Evolutionary conservation across 2,329 filamentous ascomycete species (phyloP).

Genomic region (Fusarium pseudonygamai): DNA sequence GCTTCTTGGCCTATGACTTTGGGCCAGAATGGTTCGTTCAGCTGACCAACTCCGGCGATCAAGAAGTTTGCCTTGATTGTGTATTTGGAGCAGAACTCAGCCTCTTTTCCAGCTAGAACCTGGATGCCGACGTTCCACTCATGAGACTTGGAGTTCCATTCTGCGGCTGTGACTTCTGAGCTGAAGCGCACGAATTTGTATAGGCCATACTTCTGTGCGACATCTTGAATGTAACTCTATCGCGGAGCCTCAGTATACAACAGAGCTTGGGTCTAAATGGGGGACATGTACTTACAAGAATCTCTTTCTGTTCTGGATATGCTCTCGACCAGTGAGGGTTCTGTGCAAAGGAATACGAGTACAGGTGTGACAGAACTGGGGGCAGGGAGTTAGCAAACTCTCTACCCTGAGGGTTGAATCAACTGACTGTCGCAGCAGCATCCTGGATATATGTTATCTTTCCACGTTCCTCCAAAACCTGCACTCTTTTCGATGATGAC

Average conservation of each 20-base stretch:
- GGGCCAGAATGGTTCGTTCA: background rate
- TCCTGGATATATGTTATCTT: background rate
- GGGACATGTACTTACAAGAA: background rate
- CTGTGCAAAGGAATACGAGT: background rate
- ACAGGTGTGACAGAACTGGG: background rate
- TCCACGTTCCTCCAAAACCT: background rate
- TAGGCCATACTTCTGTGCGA: background rate
- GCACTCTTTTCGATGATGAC: background rate
- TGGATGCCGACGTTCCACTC: background rate
- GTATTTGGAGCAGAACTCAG: fast-evolving
- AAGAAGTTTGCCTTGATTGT: background rate
- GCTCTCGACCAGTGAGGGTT: background rate
- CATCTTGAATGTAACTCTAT: background rate
- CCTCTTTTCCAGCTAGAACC: background rate
- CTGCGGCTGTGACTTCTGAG: background rate
- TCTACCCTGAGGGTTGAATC: fast-evolving
- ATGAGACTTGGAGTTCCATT: background rate
- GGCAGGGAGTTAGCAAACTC: fast-evolving
- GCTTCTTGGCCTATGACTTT: background rate
- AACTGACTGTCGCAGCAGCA: background rate
- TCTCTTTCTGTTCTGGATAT: background rate
- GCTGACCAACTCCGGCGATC: background rate
- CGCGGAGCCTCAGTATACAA: fast-evolving
- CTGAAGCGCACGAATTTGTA: background rate
- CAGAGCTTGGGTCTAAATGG: fast-evolving